Evolutionary conservation across 2,329 filamentous ascomycete genomes (phyloP), one percentile per base, ranked within the genome.

Genomic region (Neopestalotiopsis clavispora): DNA sequence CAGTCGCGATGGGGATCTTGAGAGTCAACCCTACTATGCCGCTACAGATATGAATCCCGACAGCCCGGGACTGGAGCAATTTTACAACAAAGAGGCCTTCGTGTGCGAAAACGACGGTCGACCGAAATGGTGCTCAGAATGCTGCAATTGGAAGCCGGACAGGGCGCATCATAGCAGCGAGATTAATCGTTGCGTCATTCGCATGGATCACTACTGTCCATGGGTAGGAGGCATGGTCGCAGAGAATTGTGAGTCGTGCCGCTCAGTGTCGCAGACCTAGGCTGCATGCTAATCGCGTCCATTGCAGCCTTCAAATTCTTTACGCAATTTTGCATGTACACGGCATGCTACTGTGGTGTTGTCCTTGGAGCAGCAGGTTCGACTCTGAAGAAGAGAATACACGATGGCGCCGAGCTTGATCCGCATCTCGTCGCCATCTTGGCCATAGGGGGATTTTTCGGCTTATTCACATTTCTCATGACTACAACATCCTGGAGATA

Each of bases 131-230:
- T 99, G 95, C 81, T 91, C 90, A 4, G 87, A 89, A 66, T 99
- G 95, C 78, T 88, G 88, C 68, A 93, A 92, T 72, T 97, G 93
- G 89, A 98, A 98, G 79, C 90, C 92, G 0, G 95, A 98, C 76
- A 88, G 95, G 3, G 88, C 92, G 2, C 94, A 97, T 78, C 95
- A 98, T 80, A 97, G 92, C 76, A 91, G 91, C 66, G 93, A 97
- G 77, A 84, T 96, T 13, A 89, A 89, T 64, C 87, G 94, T 58
- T 98, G 95, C 76, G 92, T 97, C 28, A 84, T 87, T 56, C 96
- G 96, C 75, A 96, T 98, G 92, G 95, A 98, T 72, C 95, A 98
- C 77, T 96, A 95, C 75, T 99, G 96, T 76, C 96, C 95, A 0
- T 98, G 92, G 92, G 95, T 97, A n/a, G 95, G 95, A 4, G 96